Evolutionary conservation across 2,329 filamentous ascomycete genomes (phyloP).

Genomic region (Escovopsis sp.): DNA sequence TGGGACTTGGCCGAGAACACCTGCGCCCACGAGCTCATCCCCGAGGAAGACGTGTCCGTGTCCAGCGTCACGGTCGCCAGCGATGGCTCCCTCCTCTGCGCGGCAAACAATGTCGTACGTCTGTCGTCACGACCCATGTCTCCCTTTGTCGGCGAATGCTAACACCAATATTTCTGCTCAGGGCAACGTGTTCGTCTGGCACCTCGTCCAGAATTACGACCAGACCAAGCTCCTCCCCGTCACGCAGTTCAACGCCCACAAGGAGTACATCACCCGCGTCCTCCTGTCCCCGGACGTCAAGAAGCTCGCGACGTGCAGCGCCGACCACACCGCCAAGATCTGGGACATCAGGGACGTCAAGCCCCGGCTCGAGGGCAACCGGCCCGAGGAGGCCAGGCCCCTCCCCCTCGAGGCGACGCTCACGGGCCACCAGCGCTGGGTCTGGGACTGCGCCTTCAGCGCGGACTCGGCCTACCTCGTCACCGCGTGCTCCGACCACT

Average conservation of each 20-base stretch:
- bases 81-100: conserved; percentile 83
- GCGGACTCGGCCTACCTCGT: conserved; percentile 88
- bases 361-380: conserved; percentile 18
- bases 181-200: conserved; percentile 97
- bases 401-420: conserved; percentile 78
- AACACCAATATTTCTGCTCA: conserved; percentile 20
- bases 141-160: background rate
- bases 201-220: conserved; percentile 70
- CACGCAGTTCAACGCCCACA: conserved; percentile 80
- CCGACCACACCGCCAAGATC: conserved; percentile 88
- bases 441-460: conserved; percentile 94
- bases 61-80: conserved; percentile 92
- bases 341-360: conserved; percentile 77
- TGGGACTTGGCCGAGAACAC: conserved; percentile 97
- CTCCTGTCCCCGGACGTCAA: conserved; percentile 87
- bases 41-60: conserved; percentile 87
- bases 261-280: conserved; percentile 83
- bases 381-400: conserved; percentile 31
- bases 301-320: conserved; percentile 84
- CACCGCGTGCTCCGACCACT: conserved; percentile 87
- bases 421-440: conserved; percentile 85
- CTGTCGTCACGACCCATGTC: background rate
- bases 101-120: conserved; percentile 74
- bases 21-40: conserved; percentile 90
- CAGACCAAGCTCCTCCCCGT: conserved; percentile 73